Conservation (phyloP, 352 stramenopile species). For the Globisporangium perplexum region DNA sequence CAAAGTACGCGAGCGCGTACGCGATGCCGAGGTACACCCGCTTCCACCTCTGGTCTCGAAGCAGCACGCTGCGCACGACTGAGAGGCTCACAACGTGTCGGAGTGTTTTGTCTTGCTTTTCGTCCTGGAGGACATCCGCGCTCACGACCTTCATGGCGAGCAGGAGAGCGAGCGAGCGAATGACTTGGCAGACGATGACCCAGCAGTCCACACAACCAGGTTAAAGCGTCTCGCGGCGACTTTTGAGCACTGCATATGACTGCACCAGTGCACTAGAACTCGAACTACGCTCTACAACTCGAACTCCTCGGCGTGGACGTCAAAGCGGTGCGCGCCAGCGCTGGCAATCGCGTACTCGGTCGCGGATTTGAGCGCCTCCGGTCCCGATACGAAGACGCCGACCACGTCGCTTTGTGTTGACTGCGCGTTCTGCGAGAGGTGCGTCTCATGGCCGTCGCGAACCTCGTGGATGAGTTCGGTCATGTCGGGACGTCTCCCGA, state of each 20-base stretch:
- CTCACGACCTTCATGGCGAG: conserved; percentile 8
- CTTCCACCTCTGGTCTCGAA: conserved; percentile 33
- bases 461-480: conserved; percentile 22
- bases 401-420: not conserved
- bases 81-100: conserved; percentile 9
- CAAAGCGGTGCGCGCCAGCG: not conserved
- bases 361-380: not conserved
- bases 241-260: too few species aligned
- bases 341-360: not conserved
- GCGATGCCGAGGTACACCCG: conserved; percentile 25
- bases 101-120: not conserved
- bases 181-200: too few species aligned
- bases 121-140: not conserved
- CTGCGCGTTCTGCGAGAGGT: not conserved
- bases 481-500: conserved; percentile 30
- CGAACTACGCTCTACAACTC: not conserved
- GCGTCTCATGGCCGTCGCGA: conserved; percentile 8
- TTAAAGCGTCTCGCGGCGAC: too few species aligned
- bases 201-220: too few species aligned
- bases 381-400: not conserved
- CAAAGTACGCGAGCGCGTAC: conserved; percentile 31
- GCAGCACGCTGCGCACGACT: conserved; percentile 24
- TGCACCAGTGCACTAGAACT: too few species aligned
- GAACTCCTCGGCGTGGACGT: not conserved
- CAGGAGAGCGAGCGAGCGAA: too few species aligned